Evolutionary conservation across 306 rosid species (phyloP).

Genomic region (Mimosa pudica): DNA sequence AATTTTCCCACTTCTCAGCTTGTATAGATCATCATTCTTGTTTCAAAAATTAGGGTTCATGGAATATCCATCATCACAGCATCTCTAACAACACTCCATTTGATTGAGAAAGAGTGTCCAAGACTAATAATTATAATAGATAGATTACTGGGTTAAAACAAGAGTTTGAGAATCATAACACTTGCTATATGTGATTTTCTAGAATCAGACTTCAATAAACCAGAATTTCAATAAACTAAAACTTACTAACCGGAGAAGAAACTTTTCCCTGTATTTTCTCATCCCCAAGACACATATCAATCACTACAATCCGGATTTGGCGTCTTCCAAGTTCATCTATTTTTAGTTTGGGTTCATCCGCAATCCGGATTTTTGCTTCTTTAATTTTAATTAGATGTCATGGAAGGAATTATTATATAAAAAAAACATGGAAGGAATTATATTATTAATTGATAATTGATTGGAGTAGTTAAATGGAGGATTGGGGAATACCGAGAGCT

Average conservation of each 20-base stretch:
- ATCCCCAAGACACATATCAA: conserved; percentile 74
- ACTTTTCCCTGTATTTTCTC: conserved; percentile 66
- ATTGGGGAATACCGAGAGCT: too few relatives aligned
- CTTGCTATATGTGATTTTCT: background rate
- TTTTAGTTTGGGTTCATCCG: too few relatives aligned
- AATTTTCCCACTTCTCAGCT: background rate
- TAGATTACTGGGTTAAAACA: conserved; percentile 9
- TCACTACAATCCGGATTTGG: conserved; percentile 76
- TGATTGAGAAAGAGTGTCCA: conserved; percentile 16
- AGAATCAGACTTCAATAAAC: conserved; percentile 3
- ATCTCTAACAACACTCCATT: background rate
- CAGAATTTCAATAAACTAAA: conserved; percentile 27
- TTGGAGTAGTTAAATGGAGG: too few relatives aligned
- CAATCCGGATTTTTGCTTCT: too few relatives aligned
- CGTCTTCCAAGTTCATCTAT: conserved; percentile 67
- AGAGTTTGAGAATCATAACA: conserved; percentile 15
- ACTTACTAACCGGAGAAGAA: conserved; percentile 73
- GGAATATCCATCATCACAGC: background rate
- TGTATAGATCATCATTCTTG: background rate
- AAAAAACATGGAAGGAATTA: too few relatives aligned
- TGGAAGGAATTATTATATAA: too few relatives aligned
- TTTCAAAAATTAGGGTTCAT: background rate
- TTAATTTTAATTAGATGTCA: too few relatives aligned
- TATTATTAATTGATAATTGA: too few relatives aligned
- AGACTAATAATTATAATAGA: conserved; percentile 11